Evolutionary conservation across 2,329 filamentous ascomycete species (phyloP).

Genomic region (Venturia aucupariae): DNA sequence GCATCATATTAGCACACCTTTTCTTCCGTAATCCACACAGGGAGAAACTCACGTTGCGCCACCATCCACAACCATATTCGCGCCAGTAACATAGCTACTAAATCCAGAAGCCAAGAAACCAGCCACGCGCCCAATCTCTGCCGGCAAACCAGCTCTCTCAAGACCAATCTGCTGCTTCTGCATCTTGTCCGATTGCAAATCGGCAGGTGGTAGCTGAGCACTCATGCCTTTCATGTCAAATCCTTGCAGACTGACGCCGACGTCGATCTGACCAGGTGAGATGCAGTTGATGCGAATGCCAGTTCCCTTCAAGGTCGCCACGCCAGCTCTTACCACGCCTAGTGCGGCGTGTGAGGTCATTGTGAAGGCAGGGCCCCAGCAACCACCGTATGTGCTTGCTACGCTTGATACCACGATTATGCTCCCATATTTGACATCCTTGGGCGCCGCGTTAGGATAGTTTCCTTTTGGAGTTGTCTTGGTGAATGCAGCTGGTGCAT

Average conservation of each 20-base stretch:
- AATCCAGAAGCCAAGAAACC: conserved; percentile 56
- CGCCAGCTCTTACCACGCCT: conserved; percentile 50
- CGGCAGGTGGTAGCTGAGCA: conserved; percentile 47
- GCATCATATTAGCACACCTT: background rate
- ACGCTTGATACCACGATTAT: conserved; percentile 54
- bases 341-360: conserved; percentile 52
- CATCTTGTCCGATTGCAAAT: conserved; percentile 41
- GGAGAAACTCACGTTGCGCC: conserved; percentile 32
- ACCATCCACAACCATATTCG: conserved; percentile 54
- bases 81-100: conserved; percentile 52
- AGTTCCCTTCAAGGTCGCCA: conserved; percentile 48
- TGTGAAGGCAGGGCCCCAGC: conserved; percentile 53
- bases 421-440: conserved; percentile 50
- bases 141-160: conserved; percentile 47
- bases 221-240: conserved; percentile 43
- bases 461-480: conserved; percentile 46
- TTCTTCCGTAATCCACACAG: background rate
- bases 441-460: conserved; percentile 53
- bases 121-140: conserved; percentile 51
- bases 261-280: conserved; percentile 38
- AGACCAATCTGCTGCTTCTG: conserved; percentile 47
- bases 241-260: conserved; percentile 37
- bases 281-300: conserved; percentile 51
- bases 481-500: conserved; percentile 53
- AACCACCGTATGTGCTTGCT: conserved; percentile 48